Evolutionary conservation across 768 basidiomycete species (phyloP).

Genomic region (Myochromella boudieri): DNA sequence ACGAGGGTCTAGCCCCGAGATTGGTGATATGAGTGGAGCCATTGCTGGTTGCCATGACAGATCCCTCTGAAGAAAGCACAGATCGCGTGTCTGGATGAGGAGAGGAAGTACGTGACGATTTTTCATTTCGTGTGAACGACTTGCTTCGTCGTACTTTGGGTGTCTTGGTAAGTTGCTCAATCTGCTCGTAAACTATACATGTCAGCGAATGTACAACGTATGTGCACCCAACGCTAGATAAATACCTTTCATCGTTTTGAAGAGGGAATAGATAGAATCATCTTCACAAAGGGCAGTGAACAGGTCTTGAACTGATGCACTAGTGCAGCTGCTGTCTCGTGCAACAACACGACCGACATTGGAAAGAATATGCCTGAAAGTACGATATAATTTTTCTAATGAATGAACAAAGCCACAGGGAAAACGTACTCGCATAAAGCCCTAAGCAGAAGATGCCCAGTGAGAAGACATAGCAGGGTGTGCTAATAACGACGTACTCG

Average conservation of each 20-base stretch:
- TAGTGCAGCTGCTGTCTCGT: slow-evolving; percentile 78
- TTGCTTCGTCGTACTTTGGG: slow-evolving; percentile 65
- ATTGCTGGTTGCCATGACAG: slow-evolving; percentile 25
- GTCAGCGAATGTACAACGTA: not conserved
- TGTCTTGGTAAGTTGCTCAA: slow-evolving; percentile 63
- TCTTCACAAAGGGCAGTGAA: slow-evolving; percentile 91
- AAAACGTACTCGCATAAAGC: slow-evolving; percentile 82
- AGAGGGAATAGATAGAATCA: slow-evolving; percentile 79
- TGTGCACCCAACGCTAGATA: slow-evolving; percentile 9
- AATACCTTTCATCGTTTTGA: slow-evolving; percentile 84
- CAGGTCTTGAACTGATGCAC: slow-evolving; percentile 77
- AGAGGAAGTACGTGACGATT: slow-evolving; percentile 45
- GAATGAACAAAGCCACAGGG: slow-evolving; percentile 3
- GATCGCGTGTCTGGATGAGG: slow-evolving; percentile 42
- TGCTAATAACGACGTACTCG: slow-evolving; percentile 62
- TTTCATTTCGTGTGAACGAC: slow-evolving; percentile 61
- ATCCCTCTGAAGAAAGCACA: slow-evolving; percentile 40
- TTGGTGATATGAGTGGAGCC: slow-evolving; percentile 20
- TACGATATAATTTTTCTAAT: slow-evolving; percentile 6
- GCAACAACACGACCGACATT: slow-evolving; percentile 84
- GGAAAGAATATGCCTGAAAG: slow-evolving; percentile 72
- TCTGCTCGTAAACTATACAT: slow-evolving; percentile 70
- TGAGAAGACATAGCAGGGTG: slow-evolving; percentile 25
- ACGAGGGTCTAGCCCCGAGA: slow-evolving; percentile 50
- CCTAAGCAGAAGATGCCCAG: slow-evolving; percentile 37